phyloP scores from a whole-genome alignment of 2,329 filamentous ascomycete species.

The Stagonosporopsis rhizophila region DNA sequence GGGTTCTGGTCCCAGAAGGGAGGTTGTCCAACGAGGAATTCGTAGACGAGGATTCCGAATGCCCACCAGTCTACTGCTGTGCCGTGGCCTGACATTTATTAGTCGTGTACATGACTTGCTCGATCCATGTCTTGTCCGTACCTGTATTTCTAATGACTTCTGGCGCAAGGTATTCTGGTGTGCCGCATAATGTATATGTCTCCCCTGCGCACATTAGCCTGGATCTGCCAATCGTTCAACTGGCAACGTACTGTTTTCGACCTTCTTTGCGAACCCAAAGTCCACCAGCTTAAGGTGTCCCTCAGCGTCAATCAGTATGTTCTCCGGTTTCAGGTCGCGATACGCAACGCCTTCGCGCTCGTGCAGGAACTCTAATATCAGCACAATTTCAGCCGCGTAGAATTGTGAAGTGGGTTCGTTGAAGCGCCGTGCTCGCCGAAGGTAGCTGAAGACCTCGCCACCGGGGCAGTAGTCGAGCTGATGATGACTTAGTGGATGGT shows the following conservation, averaged over 20 bases:
- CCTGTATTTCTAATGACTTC: slow-evolving; percentile 87
- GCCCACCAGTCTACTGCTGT: slow-evolving; percentile 88
- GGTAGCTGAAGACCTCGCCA: slow-evolving; percentile 84
- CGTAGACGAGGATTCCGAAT: slow-evolving; percentile 81
- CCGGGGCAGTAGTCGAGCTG: slow-evolving; percentile 81
- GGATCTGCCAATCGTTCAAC: neutral
- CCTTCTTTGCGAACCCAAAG: slow-evolving; percentile 83
- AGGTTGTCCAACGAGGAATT: slow-evolving; percentile 84
- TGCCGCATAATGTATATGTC: slow-evolving; percentile 84
- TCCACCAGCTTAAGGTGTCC: slow-evolving; percentile 85
- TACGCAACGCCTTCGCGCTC: slow-evolving; percentile 82
- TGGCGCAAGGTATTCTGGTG: slow-evolving; percentile 82
- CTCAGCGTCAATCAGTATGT: slow-evolving; percentile 77
- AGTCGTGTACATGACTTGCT: neutral
- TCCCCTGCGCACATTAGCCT: slow-evolving; percentile 58
- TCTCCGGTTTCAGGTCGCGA: slow-evolving; percentile 83
- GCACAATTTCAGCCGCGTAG: slow-evolving; percentile 83
- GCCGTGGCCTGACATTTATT: slow-evolving; percentile 59
- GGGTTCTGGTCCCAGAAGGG: slow-evolving; percentile 89
- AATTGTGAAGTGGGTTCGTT: slow-evolving; percentile 80
- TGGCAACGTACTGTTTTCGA: slow-evolving; percentile 63
- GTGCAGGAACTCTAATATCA: slow-evolving; percentile 82
- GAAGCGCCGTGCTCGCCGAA: slow-evolving; percentile 78
- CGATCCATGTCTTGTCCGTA: slow-evolving; percentile 16
- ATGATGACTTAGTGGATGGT: slow-evolving; percentile 25